A percentile compares a stretch with the other conserved stretches of the same genome.
These are phyloP conservation scores for Colletotrichum filicis DNA, from an alignment of 2,329 filamentous ascomycete genomes.

Conservation along the genomic window DNA sequence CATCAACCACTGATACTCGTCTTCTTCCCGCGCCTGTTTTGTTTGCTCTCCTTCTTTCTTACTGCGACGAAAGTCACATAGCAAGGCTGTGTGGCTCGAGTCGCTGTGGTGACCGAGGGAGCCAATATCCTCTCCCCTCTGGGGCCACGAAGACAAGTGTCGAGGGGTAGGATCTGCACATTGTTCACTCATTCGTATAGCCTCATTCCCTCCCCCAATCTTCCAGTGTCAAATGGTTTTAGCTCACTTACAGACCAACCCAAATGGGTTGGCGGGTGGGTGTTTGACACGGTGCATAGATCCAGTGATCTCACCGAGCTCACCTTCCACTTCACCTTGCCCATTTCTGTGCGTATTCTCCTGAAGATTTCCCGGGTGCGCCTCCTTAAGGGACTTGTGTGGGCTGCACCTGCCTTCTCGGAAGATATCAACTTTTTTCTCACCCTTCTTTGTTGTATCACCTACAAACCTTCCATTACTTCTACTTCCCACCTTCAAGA, in stretches of 20 bases:
- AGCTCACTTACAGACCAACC: background rate
- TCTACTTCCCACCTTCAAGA: background rate
- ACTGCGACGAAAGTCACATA: background rate
- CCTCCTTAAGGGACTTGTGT: slow-evolving; percentile 2
- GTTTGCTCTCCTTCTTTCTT: background rate
- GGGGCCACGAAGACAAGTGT: background rate
- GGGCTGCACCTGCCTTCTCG: background rate
- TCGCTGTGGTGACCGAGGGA: background rate
- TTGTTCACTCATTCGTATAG: background rate
- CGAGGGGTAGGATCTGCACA: background rate
- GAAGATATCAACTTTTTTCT: slow-evolving; percentile 3
- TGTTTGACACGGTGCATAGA: background rate
- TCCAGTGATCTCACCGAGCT: background rate
- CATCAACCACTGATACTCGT: background rate
- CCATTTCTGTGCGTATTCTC: background rate
- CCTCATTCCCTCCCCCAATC: background rate
- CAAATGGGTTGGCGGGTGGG: background rate
- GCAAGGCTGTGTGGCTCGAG: background rate
- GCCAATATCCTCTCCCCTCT: background rate
- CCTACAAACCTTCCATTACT: background rate
- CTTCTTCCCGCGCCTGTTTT: background rate
- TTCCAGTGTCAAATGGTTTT: background rate
- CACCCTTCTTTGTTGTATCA: background rate
- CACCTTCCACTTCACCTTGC: background rate
- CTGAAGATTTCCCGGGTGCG: background rate